phyloP scores from a whole-genome alignment of 2,329 filamentous ascomycete species.

The Ophiostoma perfectum region DNA sequence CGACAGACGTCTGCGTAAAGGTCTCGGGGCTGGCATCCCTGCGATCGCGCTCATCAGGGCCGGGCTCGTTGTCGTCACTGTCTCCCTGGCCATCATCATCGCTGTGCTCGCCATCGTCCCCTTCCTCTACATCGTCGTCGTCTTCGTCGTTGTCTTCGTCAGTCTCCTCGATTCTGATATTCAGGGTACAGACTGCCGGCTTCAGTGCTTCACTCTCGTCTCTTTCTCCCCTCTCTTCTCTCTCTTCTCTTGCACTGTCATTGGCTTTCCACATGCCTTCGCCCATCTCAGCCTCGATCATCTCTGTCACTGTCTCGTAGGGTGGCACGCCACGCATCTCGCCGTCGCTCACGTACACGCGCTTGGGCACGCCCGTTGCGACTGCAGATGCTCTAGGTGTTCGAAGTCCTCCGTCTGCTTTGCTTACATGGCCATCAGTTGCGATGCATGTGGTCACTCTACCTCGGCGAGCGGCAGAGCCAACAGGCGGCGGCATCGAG shows the following conservation, averaged over 20 bases:
- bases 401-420: too few species aligned
- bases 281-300: not conserved
- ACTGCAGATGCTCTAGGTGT: not conserved
- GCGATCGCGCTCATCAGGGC: too few species aligned
- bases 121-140: not conserved
- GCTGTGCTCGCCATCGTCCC: not conserved
- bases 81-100: too few species aligned
- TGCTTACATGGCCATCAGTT: too few species aligned
- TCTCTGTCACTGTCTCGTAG: not conserved
- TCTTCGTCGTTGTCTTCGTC: not conserved
- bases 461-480: too few species aligned
- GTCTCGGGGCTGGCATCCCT: constrained; percentile 3
- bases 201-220: not conserved
- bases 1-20: constrained; percentile 45
- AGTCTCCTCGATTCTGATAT: too few species aligned
- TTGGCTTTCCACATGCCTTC: not conserved
- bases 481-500: not conserved
- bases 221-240: not conserved
- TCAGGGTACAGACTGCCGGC: too few species aligned
- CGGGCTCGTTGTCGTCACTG: not conserved
- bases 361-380: constrained; percentile 17
- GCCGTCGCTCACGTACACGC: constrained; percentile 4
- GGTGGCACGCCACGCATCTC: constrained; percentile 16
- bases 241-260: too few species aligned
- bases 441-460: too few species aligned